phyloP scores from a whole-genome alignment of 257 asterid species.

The Schizonepeta tenuifolia region DNA sequence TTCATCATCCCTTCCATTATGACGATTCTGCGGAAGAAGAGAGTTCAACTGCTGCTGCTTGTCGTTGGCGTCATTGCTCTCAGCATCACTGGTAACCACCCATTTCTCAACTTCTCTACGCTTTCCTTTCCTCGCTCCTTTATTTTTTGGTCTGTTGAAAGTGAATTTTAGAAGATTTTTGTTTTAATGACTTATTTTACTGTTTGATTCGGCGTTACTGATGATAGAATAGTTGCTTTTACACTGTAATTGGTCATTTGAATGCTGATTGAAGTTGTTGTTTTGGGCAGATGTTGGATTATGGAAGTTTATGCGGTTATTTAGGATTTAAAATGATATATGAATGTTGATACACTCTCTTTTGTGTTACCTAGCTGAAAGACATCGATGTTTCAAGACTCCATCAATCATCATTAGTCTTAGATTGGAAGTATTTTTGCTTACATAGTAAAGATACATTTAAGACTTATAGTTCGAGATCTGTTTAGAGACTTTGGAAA shows the following conservation, averaged over 20 bases:
- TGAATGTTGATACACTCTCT: not conserved
- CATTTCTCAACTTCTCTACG: not conserved
- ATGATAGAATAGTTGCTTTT: not conserved
- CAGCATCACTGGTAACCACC: conserved; percentile 69
- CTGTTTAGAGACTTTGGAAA: not conserved
- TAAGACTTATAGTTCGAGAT: too few relatives aligned
- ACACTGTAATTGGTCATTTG: not conserved
- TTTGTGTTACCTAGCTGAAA: not conserved
- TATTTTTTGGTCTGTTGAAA: not conserved
- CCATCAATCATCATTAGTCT: not conserved
- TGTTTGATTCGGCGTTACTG: conserved; percentile 2
- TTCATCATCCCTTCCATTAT: conserved; percentile 17
- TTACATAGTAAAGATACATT: too few relatives aligned
- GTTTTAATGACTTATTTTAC: not conserved
- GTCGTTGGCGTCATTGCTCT: conserved; percentile 61
- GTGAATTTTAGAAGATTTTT: not conserved
- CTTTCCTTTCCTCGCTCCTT: not conserved
- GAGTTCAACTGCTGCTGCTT: conserved; percentile 69
- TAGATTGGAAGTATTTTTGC: not conserved
- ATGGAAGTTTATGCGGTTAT: conserved; percentile 5
- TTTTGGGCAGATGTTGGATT: not conserved
- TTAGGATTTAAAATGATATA: conserved; percentile 8
- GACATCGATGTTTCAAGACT: not conserved
- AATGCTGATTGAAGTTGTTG: conserved; percentile 16
- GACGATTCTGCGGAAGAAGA: conserved; percentile 63